Evolutionary conservation across 2,329 filamentous ascomycete species (phyloP).

Genomic region (Parastagonospora nodorum): DNA sequence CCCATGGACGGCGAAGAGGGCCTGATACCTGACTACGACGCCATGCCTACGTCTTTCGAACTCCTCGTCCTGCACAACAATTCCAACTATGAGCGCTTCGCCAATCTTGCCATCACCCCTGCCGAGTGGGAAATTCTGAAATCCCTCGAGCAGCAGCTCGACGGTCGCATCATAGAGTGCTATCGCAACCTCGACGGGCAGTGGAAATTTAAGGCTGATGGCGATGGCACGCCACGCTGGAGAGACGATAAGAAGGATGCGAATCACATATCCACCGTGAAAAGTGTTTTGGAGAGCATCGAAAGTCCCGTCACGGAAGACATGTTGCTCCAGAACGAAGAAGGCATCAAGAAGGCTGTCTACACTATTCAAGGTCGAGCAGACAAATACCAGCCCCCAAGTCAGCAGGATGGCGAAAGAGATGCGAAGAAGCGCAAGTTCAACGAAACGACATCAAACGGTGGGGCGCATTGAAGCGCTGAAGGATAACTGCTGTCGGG

Average conservation of each 20-base stretch:
- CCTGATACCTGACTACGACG: conserved; percentile 75
- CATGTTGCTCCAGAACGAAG: conserved; percentile 67
- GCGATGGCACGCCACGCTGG: conserved; percentile 69
- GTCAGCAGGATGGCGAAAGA: conserved; percentile 24
- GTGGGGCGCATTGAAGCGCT: not conserved
- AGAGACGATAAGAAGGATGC: conserved; percentile 91
- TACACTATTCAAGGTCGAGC: conserved; percentile 63
- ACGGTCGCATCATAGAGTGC: conserved; percentile 89
- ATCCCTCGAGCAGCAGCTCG: conserved; percentile 71
- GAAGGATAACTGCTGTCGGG: no score
- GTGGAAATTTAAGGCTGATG: conserved; percentile 73
- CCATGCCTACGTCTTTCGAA: conserved; percentile 69
- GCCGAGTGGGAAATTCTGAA: conserved; percentile 87
- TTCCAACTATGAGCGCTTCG: conserved; percentile 68
- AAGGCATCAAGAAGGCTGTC: conserved; percentile 78
- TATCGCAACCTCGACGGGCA: conserved; percentile 73
- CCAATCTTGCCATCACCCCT: conserved; percentile 68
- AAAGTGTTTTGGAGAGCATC: conserved; percentile 89
- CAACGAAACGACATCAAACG: conserved; percentile 22
- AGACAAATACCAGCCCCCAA: conserved; percentile 16
- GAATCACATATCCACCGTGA: conserved; percentile 84
- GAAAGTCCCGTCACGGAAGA: conserved; percentile 84
- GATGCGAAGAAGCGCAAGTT: conserved; percentile 44
- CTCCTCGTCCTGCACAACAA: conserved; percentile 73
- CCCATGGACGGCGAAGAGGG: conserved; percentile 72